Evolutionary conservation across 2,329 filamentous ascomycete genomes (phyloP), one percentile per base, ranked within the genome.

Genomic region (Arthrinium puccinioides): DNA sequence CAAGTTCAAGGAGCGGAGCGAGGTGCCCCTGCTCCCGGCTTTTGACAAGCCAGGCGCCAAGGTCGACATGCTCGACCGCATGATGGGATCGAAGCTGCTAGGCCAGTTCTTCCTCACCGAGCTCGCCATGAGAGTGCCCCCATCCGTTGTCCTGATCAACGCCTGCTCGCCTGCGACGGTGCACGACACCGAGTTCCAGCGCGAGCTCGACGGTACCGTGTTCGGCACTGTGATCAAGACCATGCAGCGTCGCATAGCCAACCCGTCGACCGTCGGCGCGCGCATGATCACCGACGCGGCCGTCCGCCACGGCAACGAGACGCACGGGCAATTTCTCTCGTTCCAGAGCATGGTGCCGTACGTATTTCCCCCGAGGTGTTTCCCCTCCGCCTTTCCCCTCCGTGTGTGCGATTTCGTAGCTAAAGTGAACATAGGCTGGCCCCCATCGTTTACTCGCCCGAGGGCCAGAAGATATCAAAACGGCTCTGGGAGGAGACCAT

Each of bases 91-190:
- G 6, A 62, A 61, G 44, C 44, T 56, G 1, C 42, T 63, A 2
- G 53, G 48, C 13, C 52, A 59, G 21, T 49, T 61, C 28, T 62
- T 59, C 37, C 19, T 63, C 9, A 43, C 47, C 4, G 52, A 57
- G 38, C 43, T 62, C 8, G 43, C 45, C 6, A 48, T 47, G 9
- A 45, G 47, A 32, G 45, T 56, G 6, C 41, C 44, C n/a, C 19
- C 41, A 3, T 30, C 43, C 9, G 9, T 20, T 10, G 38, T 26
- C 5, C 23, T 42, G 9, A 28, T 46, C 23, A 44, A 28, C 14
- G 13, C 24, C 4, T 24, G 36, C 4, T 42, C 33, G 7, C 44
- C 44, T 2, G 42, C 36, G 8, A 18, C 38, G 14, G 26, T 30
- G 13, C 34, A 44, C 31, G 41, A 36, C 28, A 36, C 44, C 10